Conservation (phyloP, 2,329 filamentous ascomycete species). For the Massarina eburnea region DNA sequence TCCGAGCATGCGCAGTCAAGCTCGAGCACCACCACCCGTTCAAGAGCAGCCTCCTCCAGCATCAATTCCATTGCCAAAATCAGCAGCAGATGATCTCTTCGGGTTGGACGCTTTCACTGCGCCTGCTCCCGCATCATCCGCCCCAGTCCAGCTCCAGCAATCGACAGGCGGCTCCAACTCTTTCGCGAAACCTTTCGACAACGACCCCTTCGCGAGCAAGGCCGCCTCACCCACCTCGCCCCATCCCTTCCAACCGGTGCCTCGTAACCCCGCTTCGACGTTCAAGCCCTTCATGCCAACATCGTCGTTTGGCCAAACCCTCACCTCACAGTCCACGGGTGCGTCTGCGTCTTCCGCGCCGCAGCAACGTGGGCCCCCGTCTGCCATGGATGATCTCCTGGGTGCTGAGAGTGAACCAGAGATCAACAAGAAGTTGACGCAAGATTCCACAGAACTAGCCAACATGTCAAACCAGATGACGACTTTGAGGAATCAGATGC, state of each 20-base stretch:
- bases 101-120: slow-evolving; percentile 74
- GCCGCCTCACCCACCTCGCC: slow-evolving; percentile 57
- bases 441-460: slow-evolving; percentile 87
- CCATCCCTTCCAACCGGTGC: slow-evolving; percentile 49
- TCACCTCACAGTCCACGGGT: slow-evolving; percentile 77
- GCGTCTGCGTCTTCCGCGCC: slow-evolving; percentile 52
- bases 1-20: slow-evolving; percentile 74
- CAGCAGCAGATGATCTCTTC: slow-evolving; percentile 91
- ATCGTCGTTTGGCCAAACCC: slow-evolving; percentile 84
- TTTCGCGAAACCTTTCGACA: slow-evolving; percentile 47
- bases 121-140: slow-evolving; percentile 46
- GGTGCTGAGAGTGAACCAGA: slow-evolving; percentile 81
- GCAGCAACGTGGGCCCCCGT: slow-evolving; percentile 44
- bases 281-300: slow-evolving; percentile 94
- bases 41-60: slow-evolving; percentile 46
- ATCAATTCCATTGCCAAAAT: slow-evolving; percentile 59
- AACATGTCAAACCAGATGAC: slow-evolving; percentile 96
- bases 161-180: slow-evolving; percentile 71
- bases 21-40: slow-evolving; percentile 50
- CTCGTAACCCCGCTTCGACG: slow-evolving; percentile 48
- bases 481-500: slow-evolving; percentile 88
- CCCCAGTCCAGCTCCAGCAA: slow-evolving; percentile 62
- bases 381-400: slow-evolving; percentile 78
- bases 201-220: slow-evolving; percentile 65
- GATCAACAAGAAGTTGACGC: slow-evolving; percentile 81